phyloP scores from a whole-genome alignment of 306 rosid species.

The Ceratonia siliqua region DNA sequence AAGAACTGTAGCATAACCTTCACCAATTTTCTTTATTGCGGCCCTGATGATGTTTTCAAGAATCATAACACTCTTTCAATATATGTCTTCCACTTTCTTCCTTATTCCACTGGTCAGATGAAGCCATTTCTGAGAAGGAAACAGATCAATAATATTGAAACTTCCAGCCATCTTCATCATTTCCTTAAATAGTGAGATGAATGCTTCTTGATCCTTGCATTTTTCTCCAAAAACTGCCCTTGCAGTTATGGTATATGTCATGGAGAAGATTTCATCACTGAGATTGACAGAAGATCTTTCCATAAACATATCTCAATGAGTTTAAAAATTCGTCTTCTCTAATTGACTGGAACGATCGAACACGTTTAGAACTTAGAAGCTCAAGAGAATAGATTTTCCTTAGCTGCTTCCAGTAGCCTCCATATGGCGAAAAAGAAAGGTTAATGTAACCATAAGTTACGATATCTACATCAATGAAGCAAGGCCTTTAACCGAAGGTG shows the following conservation, averaged over 20 bases:
- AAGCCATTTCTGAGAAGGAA: constrained; percentile 46
- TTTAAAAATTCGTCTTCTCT: constrained; percentile 39
- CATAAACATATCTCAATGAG: too few species aligned
- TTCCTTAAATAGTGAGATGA: not conserved
- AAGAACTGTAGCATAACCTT: constrained; percentile 11
- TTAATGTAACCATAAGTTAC: not conserved
- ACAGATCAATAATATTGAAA: constrained; percentile 39
- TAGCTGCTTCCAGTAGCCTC: constrained; percentile 39
- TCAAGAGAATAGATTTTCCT: constrained; percentile 31
- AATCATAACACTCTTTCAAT: not conserved
- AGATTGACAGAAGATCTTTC: constrained; percentile 36
- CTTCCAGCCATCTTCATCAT: not conserved
- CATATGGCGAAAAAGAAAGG: constrained; percentile 31
- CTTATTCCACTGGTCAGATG: constrained; percentile 18
- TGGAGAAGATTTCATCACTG: constrained; percentile 17
- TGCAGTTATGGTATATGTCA: constrained; percentile 19
- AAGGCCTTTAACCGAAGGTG: constrained; percentile 41
- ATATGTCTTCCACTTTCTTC: constrained; percentile 37
- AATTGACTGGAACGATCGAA: constrained; percentile 16
- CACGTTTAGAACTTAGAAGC: constrained; percentile 30
- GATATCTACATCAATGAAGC: not conserved
- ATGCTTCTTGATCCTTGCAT: constrained; percentile 33
- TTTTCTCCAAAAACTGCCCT: constrained; percentile 44
- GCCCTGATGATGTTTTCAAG: constrained; percentile 31
- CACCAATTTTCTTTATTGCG: not conserved